Percentiles rank a stretch among this genome's conserved stretches.
Conservation (phyloP, 2,329 filamentous ascomycete genomes). For the Verticillium nubilum region DNA sequence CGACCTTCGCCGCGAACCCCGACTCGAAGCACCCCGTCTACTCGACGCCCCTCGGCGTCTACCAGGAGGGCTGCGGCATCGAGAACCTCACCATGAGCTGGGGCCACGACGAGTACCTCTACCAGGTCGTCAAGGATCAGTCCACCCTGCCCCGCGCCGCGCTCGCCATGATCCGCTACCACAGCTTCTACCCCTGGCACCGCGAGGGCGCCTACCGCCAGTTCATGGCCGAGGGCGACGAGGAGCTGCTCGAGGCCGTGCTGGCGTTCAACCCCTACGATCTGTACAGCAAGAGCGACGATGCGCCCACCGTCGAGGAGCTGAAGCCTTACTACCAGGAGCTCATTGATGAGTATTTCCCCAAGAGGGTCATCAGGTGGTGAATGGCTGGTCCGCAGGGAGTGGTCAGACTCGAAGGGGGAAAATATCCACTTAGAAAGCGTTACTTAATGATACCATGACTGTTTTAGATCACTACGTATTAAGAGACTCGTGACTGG, state of each 20-base stretch:
- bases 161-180: constrained; percentile 88
- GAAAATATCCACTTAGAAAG: background rate
- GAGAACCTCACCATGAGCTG: constrained; percentile 87
- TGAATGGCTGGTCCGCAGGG: constrained; percentile 12
- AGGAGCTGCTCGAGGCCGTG: constrained; percentile 74
- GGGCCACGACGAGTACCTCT: constrained; percentile 86
- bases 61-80: constrained; percentile 70
- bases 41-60: constrained; percentile 73
- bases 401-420: background rate
- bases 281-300: constrained; percentile 86
- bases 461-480: background rate
- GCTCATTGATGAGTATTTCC: constrained; percentile 38
- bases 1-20: constrained; percentile 72
- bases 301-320: constrained; percentile 67
- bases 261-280: constrained; percentile 89
- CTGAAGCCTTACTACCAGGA: constrained; percentile 55
- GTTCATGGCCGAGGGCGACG: constrained; percentile 79
- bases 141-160: constrained; percentile 73
- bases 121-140: constrained; percentile 82
- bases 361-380: constrained; percentile 31
- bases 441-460: background rate
- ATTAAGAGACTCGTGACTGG: too few species aligned
- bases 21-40: constrained; percentile 69
- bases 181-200: constrained; percentile 93
- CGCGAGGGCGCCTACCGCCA: constrained; percentile 71